phyloP scores from a whole-genome alignment of 2,329 filamentous ascomycete species.

The Ramularia endophylla region DNA sequence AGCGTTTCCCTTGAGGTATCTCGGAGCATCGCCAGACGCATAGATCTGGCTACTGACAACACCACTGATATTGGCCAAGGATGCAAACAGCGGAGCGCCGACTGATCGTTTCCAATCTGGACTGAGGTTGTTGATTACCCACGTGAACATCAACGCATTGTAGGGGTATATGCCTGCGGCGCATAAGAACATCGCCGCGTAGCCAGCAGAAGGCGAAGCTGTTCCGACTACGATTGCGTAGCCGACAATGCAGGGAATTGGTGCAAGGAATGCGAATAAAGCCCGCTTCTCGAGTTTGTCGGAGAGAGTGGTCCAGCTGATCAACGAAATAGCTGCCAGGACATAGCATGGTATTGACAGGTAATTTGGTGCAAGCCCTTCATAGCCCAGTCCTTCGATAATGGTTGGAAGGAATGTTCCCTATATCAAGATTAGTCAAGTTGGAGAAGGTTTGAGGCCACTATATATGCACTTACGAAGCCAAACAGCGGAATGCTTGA shows the following conservation, averaged over 20 bases:
- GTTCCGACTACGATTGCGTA: conserved; percentile 32
- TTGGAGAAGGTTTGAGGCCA: conserved; percentile 21
- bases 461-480: conserved; percentile 32
- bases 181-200: conserved; percentile 32
- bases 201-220: conserved; percentile 26
- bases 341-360: conserved; percentile 35
- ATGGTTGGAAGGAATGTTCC: no score
- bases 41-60: conserved; percentile 33
- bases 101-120: conserved; percentile 33
- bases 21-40: conserved; percentile 27
- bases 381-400: not conserved
- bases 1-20: conserved; percentile 29
- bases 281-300: conserved; percentile 30
- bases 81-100: conserved; percentile 28
- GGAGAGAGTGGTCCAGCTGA: conserved; percentile 24
- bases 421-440: no score
- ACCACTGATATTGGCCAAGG: conserved; percentile 27
- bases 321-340: conserved; percentile 24
- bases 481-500: conserved; percentile 31
- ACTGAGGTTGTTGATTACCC: conserved; percentile 32
- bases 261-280: conserved; percentile 26
- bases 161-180: conserved; percentile 24
- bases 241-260: conserved; percentile 28
- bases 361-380: conserved; percentile 17
- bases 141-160: conserved; percentile 25